Base-by-base conservation (phyloP, 2,329 filamentous ascomycete genomes). In the Aspergillus unguis region DNA sequence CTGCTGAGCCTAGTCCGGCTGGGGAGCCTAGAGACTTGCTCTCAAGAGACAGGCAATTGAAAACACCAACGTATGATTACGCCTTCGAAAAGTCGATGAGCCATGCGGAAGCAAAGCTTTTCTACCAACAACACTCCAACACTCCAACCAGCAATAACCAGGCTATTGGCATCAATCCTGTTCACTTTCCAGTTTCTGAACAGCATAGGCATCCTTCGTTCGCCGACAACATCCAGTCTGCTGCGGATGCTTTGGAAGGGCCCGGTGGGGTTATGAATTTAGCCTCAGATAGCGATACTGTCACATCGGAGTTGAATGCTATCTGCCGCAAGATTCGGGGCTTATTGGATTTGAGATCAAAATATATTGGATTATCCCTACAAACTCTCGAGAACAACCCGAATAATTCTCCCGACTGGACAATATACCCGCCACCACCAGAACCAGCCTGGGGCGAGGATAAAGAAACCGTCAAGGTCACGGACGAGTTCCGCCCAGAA, bases 11-110 rank as follows among this genome's bases (percentile, higher is more conserved):
- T 27, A 45, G 43, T 6, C 35, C 55, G 5, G 44, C 27, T 26
- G 45, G 42, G 23, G 43, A 50, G 23, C 27, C 54, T 3, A 54
- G 57, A 10, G 62, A 65, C 27, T 63, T 74, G 32, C 64, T 74
- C 25, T 65, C 71, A 36, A 65, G 72, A 58, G 74, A 75, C 55
- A 66, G 64, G 37, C 79, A 83, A 66, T 75, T 79, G 52, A 86
- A 86, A 68, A 96, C 91, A 6, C 89, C 92, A 23, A 95, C 91
- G 68, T 96, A 95, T 74, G 92, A 96, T 71, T 90, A 92, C 65
- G 87, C 92, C 48, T 88, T 90, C 48, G 94, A 99, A 73, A 95
- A 94, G 65, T 89, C 92, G 66, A 88, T 96, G 85, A 95, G 87
- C 65, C 91, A 96, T 71, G 86, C 89, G 27, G 94, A 99, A 69